Base-by-base conservation (phyloP, 164 flowering plant species). In the Vitis rotundifolia region DNA sequence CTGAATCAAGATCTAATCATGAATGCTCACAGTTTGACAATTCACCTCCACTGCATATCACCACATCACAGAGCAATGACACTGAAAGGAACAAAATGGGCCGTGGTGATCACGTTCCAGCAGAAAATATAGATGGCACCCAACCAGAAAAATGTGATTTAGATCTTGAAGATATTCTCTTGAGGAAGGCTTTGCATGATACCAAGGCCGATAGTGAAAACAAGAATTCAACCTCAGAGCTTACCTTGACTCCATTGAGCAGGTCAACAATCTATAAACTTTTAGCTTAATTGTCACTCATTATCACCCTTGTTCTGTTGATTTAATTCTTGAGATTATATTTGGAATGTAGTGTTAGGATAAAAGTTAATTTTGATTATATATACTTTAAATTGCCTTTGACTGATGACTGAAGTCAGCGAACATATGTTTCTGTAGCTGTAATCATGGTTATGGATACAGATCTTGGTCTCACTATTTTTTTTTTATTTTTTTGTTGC, bases 201-300 rank as follows among this genome's bases (percentile, higher is more conserved):
- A 48, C 49, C 11, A 19, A 63, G 12, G 64, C 56, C 12, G 22
- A 49, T 18, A 70, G 26, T 16, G 82, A 74, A 66, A 63, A 57
- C 55, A 70, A 64, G 31, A 68, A 61, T 57, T 71, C 79, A 67
- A 31, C 60, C 44, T 44, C 76, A 29, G 61, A 71, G 54, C 71
- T 58, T 73, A 74, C 55, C 8, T 47, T 63, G 63, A 68, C 66
- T 55, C 72, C 76, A 31, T 58, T 67, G 55, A 66, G 63, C 44
- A 82, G 85, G 91, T 85, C 29, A 77, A 58, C 3, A 59, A 48
- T 55, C 18, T 29, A 29, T 18, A 2, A 16, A 2, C 14, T 49
- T 37, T 48, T 19, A 37, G 44, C 22, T 44, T 57, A 9, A 5
- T 44, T 29, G 15, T 48, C 60, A 3, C 47, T n/a, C 48, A 53